Evolutionary conservation across 441 rosid species (phyloP).

Genomic region (Bruguiera hainesii): DNA sequence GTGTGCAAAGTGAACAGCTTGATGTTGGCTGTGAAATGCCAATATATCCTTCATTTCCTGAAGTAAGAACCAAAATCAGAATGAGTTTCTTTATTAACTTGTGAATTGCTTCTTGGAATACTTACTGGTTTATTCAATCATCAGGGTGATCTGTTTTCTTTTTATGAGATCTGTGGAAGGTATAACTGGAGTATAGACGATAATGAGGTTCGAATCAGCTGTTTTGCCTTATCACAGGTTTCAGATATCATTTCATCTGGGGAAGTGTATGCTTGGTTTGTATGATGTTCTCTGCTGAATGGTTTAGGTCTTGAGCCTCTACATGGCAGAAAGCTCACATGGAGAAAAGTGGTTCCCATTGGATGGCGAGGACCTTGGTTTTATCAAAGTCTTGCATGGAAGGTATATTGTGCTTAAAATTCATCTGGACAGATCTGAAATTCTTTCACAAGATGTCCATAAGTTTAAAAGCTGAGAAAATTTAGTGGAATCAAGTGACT

Average conservation of each 20-base stretch:
- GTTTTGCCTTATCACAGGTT: constrained; percentile 8
- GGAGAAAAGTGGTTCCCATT: constrained; percentile 27
- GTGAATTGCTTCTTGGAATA: constrained; percentile 19
- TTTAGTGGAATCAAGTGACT: too few relatives aligned
- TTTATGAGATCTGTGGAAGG: constrained; percentile 76
- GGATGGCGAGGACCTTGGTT: constrained; percentile 52
- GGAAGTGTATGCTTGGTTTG: constrained; percentile 8
- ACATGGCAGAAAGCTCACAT: constrained; percentile 23
- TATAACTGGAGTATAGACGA: constrained; percentile 77
- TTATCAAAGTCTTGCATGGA: constrained; percentile 64
- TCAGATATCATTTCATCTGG: constrained; percentile 21
- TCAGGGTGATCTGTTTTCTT: constrained; percentile 86
- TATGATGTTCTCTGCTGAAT: constrained; percentile 11
- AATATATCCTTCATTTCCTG: constrained; percentile 71
- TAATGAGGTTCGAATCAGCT: constrained; percentile 52
- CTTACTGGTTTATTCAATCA: constrained; percentile 26
- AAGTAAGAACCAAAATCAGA: constrained; percentile 56
- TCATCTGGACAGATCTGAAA: neutral
- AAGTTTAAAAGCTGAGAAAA: too few relatives aligned
- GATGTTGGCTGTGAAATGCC: constrained; percentile 75
- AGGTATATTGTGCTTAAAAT: constrained; percentile 43
- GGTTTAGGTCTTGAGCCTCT: constrained; percentile 66
- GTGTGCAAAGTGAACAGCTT: constrained; percentile 79
- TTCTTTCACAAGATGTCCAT: too few relatives aligned
- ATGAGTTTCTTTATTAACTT: constrained; percentile 14